phyloP scores from a whole-genome alignment of 2,329 filamentous ascomycete species.

The Apiospora saccharicola region DNA sequence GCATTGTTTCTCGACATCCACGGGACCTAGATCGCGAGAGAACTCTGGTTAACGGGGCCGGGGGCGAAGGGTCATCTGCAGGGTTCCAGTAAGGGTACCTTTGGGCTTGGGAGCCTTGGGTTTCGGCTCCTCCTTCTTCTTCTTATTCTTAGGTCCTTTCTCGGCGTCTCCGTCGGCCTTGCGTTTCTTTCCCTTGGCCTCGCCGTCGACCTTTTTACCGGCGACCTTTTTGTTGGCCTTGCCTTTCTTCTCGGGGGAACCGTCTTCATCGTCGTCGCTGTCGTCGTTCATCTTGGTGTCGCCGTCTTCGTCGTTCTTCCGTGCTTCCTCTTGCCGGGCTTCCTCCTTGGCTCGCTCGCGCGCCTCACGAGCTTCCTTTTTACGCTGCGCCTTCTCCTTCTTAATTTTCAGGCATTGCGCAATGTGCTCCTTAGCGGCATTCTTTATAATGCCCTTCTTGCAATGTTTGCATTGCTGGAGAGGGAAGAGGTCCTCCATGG shows the following conservation, averaged over 20 bases:
- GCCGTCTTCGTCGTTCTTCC: conserved; percentile 57
- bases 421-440: conserved; percentile 80
- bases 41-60: conserved; percentile 26
- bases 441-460: conserved; percentile 84
- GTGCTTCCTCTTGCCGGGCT: conserved; percentile 63
- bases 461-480: conserved; percentile 91
- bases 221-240: conserved; percentile 68
- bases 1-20: conserved; percentile 93
- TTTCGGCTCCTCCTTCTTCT: conserved; percentile 93
- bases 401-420: conserved; percentile 85
- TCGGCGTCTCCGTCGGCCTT: conserved; percentile 80
- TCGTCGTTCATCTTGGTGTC: conserved; percentile 49
- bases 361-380: conserved; percentile 77
- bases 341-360: conserved; percentile 70
- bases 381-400: conserved; percentile 79
- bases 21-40: conserved; percentile 65
- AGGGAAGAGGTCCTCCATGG: conserved; percentile 81
- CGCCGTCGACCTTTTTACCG: conserved; percentile 69
- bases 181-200: conserved; percentile 77
- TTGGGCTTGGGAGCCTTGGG: conserved; percentile 85
- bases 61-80: conserved; percentile 23
- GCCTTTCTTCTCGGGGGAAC: conserved; percentile 50
- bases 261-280: conserved; percentile 57
- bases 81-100: conserved; percentile 52
- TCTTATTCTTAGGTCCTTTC: conserved; percentile 86